phyloP scores from a whole-genome alignment of 371 early-diverging fungal genomes.

The Umbelopsis sp. region DNA sequence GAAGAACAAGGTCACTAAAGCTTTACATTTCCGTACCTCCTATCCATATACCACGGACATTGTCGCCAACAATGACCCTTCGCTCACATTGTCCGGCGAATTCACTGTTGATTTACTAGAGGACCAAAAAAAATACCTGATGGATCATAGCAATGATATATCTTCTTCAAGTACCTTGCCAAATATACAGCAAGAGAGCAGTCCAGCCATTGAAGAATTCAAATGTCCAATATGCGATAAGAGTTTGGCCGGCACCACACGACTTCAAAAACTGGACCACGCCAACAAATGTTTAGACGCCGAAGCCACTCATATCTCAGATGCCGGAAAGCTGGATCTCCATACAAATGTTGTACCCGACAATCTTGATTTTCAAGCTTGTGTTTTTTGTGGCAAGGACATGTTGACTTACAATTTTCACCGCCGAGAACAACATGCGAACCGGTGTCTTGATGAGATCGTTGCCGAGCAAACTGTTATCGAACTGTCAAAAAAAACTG shows the following conservation, averaged over 20 bases:
- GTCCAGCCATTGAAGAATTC: neutral
- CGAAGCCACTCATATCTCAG: too few relatives aligned
- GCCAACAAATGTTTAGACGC: neutral
- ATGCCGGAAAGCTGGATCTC: neutral
- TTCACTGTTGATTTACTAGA: too few relatives aligned
- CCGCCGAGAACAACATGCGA: slow-evolving; percentile 31
- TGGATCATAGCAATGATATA: neutral
- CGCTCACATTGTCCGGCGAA: neutral
- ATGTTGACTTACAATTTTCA: slow-evolving; percentile 22
- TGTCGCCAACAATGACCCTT: neutral
- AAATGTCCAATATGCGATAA: neutral
- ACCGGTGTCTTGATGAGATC: slow-evolving; percentile 33
- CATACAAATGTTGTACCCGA: neutral
- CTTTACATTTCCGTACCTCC: neutral
- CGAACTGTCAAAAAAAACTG: slow-evolving; percentile 9
- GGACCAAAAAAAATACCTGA: neutral
- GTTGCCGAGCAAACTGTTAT: slow-evolving; percentile 20
- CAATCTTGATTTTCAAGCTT: slow-evolving; percentile 27
- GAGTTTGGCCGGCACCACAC: neutral
- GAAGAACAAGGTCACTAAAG: neutral
- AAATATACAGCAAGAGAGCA: neutral
- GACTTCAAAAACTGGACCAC: neutral
- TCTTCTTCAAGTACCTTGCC: neutral
- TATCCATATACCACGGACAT: neutral
- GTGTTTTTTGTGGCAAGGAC: slow-evolving; percentile 41